Conservation (phyloP, 805 yeast species). For the Saturnispora kantuleensis region DNA sequence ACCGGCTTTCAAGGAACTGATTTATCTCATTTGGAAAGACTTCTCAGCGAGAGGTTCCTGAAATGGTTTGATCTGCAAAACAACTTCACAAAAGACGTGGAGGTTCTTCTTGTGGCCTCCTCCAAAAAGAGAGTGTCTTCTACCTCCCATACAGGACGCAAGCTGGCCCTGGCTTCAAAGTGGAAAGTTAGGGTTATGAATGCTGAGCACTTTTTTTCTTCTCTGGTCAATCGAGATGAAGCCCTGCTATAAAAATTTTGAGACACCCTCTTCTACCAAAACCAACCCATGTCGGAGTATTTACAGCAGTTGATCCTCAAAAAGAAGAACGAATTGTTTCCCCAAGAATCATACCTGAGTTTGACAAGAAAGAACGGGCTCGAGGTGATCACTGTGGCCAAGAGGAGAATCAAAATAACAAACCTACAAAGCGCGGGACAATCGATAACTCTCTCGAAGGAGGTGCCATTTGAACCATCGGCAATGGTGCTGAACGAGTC, state of each 20-base stretch:
- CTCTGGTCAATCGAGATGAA: background rate
- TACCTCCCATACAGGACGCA: slow-evolving; percentile 12
- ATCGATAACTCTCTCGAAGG: slow-evolving; percentile 7
- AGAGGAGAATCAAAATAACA: slow-evolving; percentile 16
- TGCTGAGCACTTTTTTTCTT: slow-evolving; percentile 7
- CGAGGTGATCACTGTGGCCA: slow-evolving; percentile 20
- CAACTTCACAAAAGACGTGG: slow-evolving; percentile 40
- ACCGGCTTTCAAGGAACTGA: slow-evolving; percentile 27
- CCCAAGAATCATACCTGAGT: slow-evolving; percentile 15
- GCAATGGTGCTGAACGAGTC: slow-evolving; percentile 16
- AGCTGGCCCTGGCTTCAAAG: slow-evolving; percentile 18
- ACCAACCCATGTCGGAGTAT: background rate
- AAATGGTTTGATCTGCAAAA: slow-evolving; percentile 37
- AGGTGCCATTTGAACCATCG: slow-evolving; percentile 20
- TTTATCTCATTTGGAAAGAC: slow-evolving; percentile 30
- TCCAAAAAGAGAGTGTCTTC: background rate
- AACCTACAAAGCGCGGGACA: slow-evolving; percentile 9
- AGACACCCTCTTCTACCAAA: no score
- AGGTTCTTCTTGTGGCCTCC: slow-evolving; percentile 35
- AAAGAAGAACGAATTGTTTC: slow-evolving; percentile 11
- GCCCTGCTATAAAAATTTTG: no score
- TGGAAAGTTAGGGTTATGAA: slow-evolving; percentile 15
- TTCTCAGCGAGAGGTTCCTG: slow-evolving; percentile 43
- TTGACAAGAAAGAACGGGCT: slow-evolving; percentile 19
- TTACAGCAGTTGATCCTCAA: background rate